Percentiles rank a stretch among this genome's conserved stretches.
These are phyloP conservation scores for Ophiosphaerella korrae DNA, from an alignment of 2,329 filamentous ascomycete genomes.

Conservation along the genomic window DNA sequence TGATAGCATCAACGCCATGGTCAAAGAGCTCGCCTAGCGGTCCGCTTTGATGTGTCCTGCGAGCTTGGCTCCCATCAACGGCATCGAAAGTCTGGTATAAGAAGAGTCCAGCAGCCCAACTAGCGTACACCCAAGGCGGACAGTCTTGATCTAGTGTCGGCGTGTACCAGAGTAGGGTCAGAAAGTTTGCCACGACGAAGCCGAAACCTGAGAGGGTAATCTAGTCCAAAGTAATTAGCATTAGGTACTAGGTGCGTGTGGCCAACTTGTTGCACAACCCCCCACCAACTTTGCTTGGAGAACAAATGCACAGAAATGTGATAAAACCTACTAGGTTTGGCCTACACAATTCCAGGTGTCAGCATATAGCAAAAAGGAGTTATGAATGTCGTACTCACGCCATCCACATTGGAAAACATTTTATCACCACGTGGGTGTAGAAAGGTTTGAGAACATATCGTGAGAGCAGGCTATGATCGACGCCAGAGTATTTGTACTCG, in stretches of 20 bases:
- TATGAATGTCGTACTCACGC: slow-evolving; percentile 60
- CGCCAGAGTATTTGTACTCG: slow-evolving; percentile 92
- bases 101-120: slow-evolving; percentile 88
- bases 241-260: too few relatives aligned
- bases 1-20: slow-evolving; percentile 93
- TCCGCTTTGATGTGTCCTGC: slow-evolving; percentile 88
- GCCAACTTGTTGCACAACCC: too few relatives aligned
- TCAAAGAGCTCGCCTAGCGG: slow-evolving; percentile 96
- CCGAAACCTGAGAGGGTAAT: slow-evolving; percentile 90
- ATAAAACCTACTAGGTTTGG: slow-evolving; percentile 44
- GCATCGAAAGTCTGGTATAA: slow-evolving; percentile 98
- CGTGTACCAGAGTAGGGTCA: slow-evolving; percentile 94
- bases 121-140: slow-evolving; percentile 91
- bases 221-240: slow-evolving; percentile 37
- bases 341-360: slow-evolving; percentile 24
- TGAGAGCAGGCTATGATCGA: slow-evolving; percentile 88
- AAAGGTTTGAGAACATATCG: slow-evolving; percentile 97
- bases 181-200: slow-evolving; percentile 86
- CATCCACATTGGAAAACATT: slow-evolving; percentile 94
- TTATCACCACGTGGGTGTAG: slow-evolving; percentile 92
- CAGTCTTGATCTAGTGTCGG: slow-evolving; percentile 94
- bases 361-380: slow-evolving; percentile 10
- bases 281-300: background rate
- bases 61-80: slow-evolving; percentile 90
- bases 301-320: background rate